Conservation (phyloP, 1,284 basidiomycete species). For the Albatrellus sp. region DNA sequence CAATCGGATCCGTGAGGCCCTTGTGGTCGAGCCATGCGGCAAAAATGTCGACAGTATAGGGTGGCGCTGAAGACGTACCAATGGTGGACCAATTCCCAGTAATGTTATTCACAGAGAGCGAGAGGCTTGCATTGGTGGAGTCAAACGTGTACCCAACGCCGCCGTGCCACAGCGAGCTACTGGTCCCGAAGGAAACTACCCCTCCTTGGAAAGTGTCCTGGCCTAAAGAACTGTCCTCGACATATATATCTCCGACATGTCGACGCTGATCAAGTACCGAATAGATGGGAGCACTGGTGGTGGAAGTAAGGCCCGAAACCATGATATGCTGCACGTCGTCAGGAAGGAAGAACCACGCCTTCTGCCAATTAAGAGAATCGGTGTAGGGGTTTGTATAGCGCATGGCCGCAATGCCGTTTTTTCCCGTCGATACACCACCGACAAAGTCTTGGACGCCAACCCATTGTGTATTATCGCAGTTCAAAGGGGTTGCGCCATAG, state of each 20-base stretch:
- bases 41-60: slow-evolving; percentile 44
- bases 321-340: slow-evolving; percentile 50
- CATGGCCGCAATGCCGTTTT: slow-evolving; percentile 43
- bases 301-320: slow-evolving; percentile 36
- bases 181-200: no score
- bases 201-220: slow-evolving; percentile 22
- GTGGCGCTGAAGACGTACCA: slow-evolving; percentile 44
- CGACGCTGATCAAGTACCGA: slow-evolving; percentile 55
- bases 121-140: slow-evolving; percentile 22
- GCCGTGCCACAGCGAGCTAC: slow-evolving; percentile 41
- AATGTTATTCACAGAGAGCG: slow-evolving; percentile 31
- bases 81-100: slow-evolving; percentile 52
- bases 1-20: slow-evolving; percentile 21
- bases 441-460: slow-evolving; percentile 37
- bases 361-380: slow-evolving; percentile 42
- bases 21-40: slow-evolving; percentile 44
- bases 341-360: slow-evolving; percentile 63
- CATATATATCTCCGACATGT: slow-evolving; percentile 27
- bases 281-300: slow-evolving; percentile 34
- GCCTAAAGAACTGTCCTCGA: slow-evolving; percentile 25
- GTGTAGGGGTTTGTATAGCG: slow-evolving; percentile 49
- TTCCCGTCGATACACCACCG: slow-evolving; percentile 33
- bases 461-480: slow-evolving; percentile 22
- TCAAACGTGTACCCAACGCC: slow-evolving; percentile 41
- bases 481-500: slow-evolving; percentile 33